Conservation (phyloP, 2,329 filamentous ascomycete species). For the Verticillium albo-atrum region DNA sequence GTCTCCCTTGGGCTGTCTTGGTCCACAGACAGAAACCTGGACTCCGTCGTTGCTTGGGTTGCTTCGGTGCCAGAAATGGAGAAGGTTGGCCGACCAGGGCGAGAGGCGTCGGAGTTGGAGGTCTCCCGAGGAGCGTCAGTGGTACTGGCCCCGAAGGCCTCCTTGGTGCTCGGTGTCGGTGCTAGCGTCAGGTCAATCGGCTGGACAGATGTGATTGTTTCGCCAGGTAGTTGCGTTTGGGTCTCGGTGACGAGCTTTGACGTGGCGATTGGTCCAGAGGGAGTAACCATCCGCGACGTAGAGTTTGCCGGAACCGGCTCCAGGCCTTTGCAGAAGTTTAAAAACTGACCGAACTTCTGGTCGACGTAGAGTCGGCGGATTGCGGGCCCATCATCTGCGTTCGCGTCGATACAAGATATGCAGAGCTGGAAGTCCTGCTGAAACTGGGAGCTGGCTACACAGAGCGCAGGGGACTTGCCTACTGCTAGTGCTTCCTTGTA, state of each 20-base stretch:
- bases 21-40: too few species aligned
- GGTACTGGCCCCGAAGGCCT: neutral
- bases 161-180: neutral
- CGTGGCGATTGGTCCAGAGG: neutral
- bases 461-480: constrained; percentile 46
- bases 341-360: constrained; percentile 36
- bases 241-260: neutral
- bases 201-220: neutral
- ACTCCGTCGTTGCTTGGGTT: neutral
- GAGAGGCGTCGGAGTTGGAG: neutral
- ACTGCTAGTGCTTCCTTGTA: constrained; percentile 36
- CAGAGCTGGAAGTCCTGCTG: constrained; percentile 29
- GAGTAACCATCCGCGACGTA: neutral
- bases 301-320: constrained; percentile 2
- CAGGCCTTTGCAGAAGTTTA: constrained; percentile 37
- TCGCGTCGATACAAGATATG: constrained; percentile 30
- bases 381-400: constrained; percentile 19
- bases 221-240: neutral
- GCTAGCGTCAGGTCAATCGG: neutral
- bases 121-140: neutral
- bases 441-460: constrained; percentile 38
- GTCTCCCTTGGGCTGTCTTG: too few species aligned
- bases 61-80: neutral
- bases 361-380: constrained; percentile 27
- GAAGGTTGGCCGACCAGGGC: neutral